Evolutionary conservation across 768 basidiomycete species (phyloP).

Genomic region (Hygrophoropsis aurantiaca): DNA sequence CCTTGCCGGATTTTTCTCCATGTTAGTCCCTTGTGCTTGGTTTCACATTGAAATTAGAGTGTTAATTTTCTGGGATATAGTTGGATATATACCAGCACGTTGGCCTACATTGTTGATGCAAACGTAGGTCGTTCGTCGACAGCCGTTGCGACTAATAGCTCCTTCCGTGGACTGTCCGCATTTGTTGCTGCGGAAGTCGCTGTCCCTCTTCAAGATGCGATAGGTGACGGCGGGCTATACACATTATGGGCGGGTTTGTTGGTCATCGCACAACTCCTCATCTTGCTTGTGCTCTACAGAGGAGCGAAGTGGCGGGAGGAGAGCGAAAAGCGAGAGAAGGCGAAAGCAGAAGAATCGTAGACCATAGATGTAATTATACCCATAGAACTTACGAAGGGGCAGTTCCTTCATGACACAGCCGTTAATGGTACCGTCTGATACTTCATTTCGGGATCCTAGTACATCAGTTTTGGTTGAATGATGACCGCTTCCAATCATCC

Average conservation of each 20-base stretch:
- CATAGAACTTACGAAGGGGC: too few relatives aligned
- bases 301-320: conserved; percentile 61
- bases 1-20: conserved; percentile 67
- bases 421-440: too few relatives aligned
- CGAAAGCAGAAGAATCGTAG: conserved; percentile 5
- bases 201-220: conserved; percentile 70
- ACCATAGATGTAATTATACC: neutral
- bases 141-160: conserved; percentile 75
- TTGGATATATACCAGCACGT: conserved; percentile 65
- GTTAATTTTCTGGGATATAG: conserved; percentile 24
- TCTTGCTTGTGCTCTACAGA: conserved; percentile 61
- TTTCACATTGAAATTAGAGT: neutral
- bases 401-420: too few relatives aligned
- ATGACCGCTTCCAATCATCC: too few relatives aligned
- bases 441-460: too few relatives aligned
- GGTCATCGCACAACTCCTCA: conserved; percentile 49
- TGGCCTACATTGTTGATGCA: conserved; percentile 88
- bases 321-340: conserved; percentile 44
- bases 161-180: conserved; percentile 67
- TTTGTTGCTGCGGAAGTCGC: conserved; percentile 75
- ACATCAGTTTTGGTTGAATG: too few relatives aligned
- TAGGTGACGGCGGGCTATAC: conserved; percentile 84
- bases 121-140: conserved; percentile 80
- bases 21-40: conserved; percentile 44
- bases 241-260: conserved; percentile 65